A percentile compares a stretch with the other conserved stretches of the same genome.
Evolutionary conservation across 2,329 filamentous ascomycete species (phyloP).

Genomic region (Davidsoniella neocaledoniae): DNA sequence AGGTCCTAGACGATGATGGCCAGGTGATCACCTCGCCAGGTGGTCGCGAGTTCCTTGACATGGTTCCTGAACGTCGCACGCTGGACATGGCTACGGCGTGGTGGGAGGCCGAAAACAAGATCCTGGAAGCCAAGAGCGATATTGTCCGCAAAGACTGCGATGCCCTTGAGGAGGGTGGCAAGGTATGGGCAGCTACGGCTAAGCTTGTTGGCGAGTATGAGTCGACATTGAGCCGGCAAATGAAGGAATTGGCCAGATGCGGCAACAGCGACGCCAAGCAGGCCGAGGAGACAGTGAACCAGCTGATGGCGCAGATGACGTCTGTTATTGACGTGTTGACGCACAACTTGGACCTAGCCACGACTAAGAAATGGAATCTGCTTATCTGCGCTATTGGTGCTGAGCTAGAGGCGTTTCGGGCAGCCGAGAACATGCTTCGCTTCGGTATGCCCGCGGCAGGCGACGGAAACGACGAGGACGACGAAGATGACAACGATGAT

Average conservation of each 20-base stretch:
- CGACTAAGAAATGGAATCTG: conserved; percentile 52
- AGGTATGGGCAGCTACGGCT: conserved; percentile 48
- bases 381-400: conserved; percentile 61
- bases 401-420: conserved; percentile 49
- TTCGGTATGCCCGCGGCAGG: conserved; percentile 20
- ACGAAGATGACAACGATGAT: conserved; percentile 15
- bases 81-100: conserved; percentile 53
- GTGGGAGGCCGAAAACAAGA: conserved; percentile 47
- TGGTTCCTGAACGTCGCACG: conserved; percentile 49
- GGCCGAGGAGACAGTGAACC: conserved; percentile 24
- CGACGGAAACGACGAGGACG: conserved; percentile 1
- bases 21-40: conserved; percentile 18
- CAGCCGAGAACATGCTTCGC: conserved; percentile 40
- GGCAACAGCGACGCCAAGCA: conserved; percentile 13
- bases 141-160: conserved; percentile 43
- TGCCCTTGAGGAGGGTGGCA: conserved; percentile 50
- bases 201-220: conserved; percentile 48
- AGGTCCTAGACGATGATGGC: conserved; percentile 10
- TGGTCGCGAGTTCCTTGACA: conserved; percentile 37
- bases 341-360: conserved; percentile 34
- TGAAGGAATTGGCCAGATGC: conserved; percentile 23
- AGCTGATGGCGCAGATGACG: conserved; percentile 39
- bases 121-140: conserved; percentile 36
- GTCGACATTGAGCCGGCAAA: conserved; percentile 36
- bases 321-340: conserved; percentile 38